Base-by-base conservation (phyloP, 1,139 yeast species). In the Suhomyces anneliseae region DNA sequence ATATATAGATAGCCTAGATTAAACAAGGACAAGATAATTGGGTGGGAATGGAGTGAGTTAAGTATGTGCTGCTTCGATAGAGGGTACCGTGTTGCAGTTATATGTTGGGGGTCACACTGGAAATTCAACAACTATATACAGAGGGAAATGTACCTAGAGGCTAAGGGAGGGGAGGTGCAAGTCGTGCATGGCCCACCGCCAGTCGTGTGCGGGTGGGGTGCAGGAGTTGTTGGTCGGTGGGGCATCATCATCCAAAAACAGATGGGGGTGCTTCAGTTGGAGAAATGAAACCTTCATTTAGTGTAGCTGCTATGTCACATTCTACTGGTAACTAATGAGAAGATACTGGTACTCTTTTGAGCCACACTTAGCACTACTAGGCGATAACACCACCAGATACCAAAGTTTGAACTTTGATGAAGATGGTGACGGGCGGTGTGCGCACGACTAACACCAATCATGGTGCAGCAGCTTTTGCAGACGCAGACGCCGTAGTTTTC, bases 41-140 rank as follows among this genome's bases (percentile, higher is more conserved):
- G 9, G 7, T 29, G 9, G 32, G 7, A 29, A 29, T 29, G 9
- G 32, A 29, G n/a, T 29, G 4, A 29, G n/a, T 29, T 9, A 29
- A 11, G 11, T 9, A 29, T 29, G n/a, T 11, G 32, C 32, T 29
- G n/a, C n/a, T 29, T 29, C 9, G n/a, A 29, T 9, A 29, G n/a
- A 29, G 24, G 24, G 24, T 19, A 9, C 32, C 32, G 11, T 29
- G 32, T 9, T 29, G 32, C 8, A 14, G 36, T 12, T n/a, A 14
- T 14, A 19, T 27, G 27, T 8, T 14, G 9, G 8, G 15, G 31
- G 27, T 43, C 37, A 31, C 36, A 40, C 40, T 36, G 47, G 43
- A 44, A 44, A 40, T 33, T 26, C 38, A 27, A 15, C 41, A 37
- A 10, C 46, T 44, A 40, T 44, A 40, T 40, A 44, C n/a, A 27